phyloP scores from a whole-genome alignment of 208 protist genomes.

The Jaenimonas drosophilae region DNA sequence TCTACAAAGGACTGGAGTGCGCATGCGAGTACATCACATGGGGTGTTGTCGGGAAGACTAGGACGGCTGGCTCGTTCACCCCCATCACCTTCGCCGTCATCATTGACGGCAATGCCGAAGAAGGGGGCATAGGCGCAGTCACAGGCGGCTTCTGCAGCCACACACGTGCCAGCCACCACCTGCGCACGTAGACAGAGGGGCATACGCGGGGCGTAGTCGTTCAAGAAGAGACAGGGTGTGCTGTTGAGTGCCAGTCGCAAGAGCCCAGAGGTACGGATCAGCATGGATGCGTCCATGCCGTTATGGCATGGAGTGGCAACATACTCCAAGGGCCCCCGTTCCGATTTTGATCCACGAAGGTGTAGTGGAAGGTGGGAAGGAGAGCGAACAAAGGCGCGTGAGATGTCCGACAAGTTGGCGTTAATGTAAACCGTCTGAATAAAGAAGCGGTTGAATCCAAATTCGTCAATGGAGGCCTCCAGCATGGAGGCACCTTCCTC shows the following conservation, averaged over 20 bases:
- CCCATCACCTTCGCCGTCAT: conserved; percentile 2
- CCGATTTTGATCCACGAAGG: conserved; percentile 12
- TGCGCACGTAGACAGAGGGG: conserved; percentile 31
- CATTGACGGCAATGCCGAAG: conserved; percentile 17
- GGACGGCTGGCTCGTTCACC: conserved; percentile 1
- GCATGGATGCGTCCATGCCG: conserved; percentile 25
- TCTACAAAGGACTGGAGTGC: conserved; percentile 33
- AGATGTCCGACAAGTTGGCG: conserved; percentile 28
- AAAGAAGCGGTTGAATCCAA: conserved; percentile 33
- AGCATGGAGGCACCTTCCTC: conserved; percentile 12
- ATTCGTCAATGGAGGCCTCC: conserved; percentile 25
- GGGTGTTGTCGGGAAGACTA: conserved; percentile 4
- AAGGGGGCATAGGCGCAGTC: conserved; percentile 20
- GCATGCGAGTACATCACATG: conserved; percentile 18
- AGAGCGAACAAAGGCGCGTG: conserved; percentile 30
- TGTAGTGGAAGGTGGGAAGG: conserved; percentile 19
- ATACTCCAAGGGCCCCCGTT: conserved; percentile 20
- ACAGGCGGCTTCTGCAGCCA: conserved; percentile 50
- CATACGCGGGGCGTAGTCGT: conserved; percentile 26
- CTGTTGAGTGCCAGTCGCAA: conserved; percentile 28
- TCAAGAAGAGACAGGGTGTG: conserved; percentile 47
- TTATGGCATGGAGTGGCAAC: conserved; percentile 21
- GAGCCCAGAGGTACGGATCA: conserved; percentile 11
- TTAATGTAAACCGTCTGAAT: conserved; percentile 44
- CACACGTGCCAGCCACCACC: conserved; percentile 33